phyloP scores from a whole-genome alignment of 2,329 filamentous ascomycete genomes.

The Stagonosporopsis tanaceti region DNA sequence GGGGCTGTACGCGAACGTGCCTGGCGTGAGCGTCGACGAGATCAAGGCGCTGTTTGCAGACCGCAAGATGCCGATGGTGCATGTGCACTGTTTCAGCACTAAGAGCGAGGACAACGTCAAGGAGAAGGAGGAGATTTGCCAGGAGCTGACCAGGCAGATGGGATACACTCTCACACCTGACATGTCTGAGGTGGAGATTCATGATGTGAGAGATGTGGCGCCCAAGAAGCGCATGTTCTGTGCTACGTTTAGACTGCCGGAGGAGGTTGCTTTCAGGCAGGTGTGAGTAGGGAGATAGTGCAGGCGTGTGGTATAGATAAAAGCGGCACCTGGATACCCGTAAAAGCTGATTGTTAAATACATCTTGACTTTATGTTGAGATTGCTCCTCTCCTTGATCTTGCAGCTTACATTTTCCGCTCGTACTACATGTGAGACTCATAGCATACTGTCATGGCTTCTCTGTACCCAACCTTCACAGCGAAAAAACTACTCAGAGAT shows the following conservation, averaged over 20 bases:
- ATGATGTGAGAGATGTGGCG: slow-evolving; percentile 82
- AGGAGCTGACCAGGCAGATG: slow-evolving; percentile 69
- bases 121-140: slow-evolving; percentile 66
- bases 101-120: slow-evolving; percentile 79
- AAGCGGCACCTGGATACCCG: slow-evolving; percentile 7
- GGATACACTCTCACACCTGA: slow-evolving; percentile 65
- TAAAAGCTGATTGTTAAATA: background rate
- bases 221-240: slow-evolving; percentile 98
- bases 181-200: slow-evolving; percentile 65
- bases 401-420: background rate
- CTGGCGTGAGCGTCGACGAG: slow-evolving; percentile 30
- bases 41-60: slow-evolving; percentile 50
- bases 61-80: slow-evolving; percentile 77
- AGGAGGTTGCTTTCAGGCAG: slow-evolving; percentile 77
- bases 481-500: slow-evolving; percentile 12
- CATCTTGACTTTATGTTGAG: background rate
- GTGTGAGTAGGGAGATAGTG: background rate
- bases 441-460: background rate
- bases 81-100: slow-evolving; percentile 92
- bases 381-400: background rate
- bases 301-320: slow-evolving; percentile 1
- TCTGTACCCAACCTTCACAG: background rate
- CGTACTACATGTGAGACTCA: background rate
- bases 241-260: slow-evolving; percentile 85
- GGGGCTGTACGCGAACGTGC: slow-evolving; percentile 76